Base-by-base conservation (phyloP, 805 yeast genomes). In the Kodamaea neixiangensis region DNA sequence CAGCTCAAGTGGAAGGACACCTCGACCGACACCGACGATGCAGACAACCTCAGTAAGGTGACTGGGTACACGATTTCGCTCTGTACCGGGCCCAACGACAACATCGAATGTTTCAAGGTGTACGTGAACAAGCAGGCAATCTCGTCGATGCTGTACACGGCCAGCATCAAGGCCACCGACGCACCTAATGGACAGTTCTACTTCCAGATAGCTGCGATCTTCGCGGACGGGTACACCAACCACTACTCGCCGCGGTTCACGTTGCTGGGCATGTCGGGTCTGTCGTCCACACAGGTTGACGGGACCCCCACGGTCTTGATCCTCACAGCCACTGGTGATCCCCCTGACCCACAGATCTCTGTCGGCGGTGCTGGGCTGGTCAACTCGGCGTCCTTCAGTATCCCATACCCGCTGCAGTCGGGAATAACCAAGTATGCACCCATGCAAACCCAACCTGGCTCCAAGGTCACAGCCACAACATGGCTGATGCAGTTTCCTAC, bases 361-460 rank as follows among this genome's bases (percentile, higher is more conserved):
- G 59, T 61, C 10, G 61, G 52, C 2, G 64, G 55, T 5, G 58
- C 65, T 2, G 56, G 57, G 6, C 11, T 67, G 10, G 40, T 67
- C 38, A 56, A 69, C 58, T 61, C 75, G 1, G 68, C 65, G 10
- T 84, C 90, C 2, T 86, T 86, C 65, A 64, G 85, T 2, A 71
- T 91, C 5, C 79, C 96, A 1, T 93, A 92, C 70, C 79, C 89
- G 2, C 55, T 59, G 59, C 98, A 93, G 71, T 86, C 94, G 0
- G 97, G 97, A 25, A 67, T 58, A 17, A 81, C 88, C 7, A 80
- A 92, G 59, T 89, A 71, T 67, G 97, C 98, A 1, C 97, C 97
- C 48, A 89, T 91, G 97, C 97, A 92, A 71, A 65, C 76, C 52
- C 97, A 90, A 69, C 97, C 99, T 5, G 88, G 86, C 3, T 62